Conservation (phyloP, 208 protist genomes). For the Leishmania martiniquensis region DNA sequence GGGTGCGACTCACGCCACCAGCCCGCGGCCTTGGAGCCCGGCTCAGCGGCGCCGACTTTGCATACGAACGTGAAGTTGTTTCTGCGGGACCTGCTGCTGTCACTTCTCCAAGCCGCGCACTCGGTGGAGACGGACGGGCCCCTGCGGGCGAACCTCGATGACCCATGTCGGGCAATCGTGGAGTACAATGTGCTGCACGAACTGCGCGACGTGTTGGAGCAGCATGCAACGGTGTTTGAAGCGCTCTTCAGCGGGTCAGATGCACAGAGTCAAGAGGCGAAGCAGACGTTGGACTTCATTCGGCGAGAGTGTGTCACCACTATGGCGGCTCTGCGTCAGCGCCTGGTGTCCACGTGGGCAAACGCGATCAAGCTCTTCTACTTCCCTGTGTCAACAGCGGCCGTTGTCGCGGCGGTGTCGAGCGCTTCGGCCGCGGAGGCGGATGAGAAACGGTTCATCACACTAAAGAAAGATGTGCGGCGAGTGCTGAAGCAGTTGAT, state of each 20-base stretch:
- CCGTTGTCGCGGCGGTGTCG: slow-evolving; percentile 5
- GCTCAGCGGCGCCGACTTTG: not conserved
- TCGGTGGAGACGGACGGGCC: slow-evolving; percentile 24
- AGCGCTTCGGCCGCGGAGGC: slow-evolving; percentile 1
- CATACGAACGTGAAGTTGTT: slow-evolving; percentile 3
- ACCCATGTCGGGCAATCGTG: slow-evolving; percentile 45
- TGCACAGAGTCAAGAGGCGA: not conserved
- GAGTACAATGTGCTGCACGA: slow-evolving; percentile 57
- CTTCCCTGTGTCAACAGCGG: slow-evolving; percentile 22
- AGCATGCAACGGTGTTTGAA: slow-evolving; percentile 29
- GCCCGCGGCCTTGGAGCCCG: not conserved
- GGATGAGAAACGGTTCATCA: slow-evolving; percentile 9
- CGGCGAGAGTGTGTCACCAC: slow-evolving; percentile 13
- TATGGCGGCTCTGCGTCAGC: slow-evolving; percentile 18
- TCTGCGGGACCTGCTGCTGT: slow-evolving; percentile 36
- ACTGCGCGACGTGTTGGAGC: slow-evolving; percentile 45
- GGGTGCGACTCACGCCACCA: not conserved
- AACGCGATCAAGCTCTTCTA: slow-evolving; percentile 19
- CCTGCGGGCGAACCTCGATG: slow-evolving; percentile 49
- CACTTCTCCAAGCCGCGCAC: slow-evolving; percentile 36
- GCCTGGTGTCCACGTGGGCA: slow-evolving; percentile 25
- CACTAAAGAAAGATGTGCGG: slow-evolving; percentile 24
- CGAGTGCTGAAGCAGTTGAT: slow-evolving; percentile 36
- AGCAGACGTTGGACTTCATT: slow-evolving; percentile 13
- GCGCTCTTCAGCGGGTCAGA: slow-evolving; percentile 1